A percentile compares a stretch with the other conserved stretches of the same genome.
Evolutionary conservation across 1,284 basidiomycete species (phyloP).

Genomic region (Inonotus obliquus): DNA sequence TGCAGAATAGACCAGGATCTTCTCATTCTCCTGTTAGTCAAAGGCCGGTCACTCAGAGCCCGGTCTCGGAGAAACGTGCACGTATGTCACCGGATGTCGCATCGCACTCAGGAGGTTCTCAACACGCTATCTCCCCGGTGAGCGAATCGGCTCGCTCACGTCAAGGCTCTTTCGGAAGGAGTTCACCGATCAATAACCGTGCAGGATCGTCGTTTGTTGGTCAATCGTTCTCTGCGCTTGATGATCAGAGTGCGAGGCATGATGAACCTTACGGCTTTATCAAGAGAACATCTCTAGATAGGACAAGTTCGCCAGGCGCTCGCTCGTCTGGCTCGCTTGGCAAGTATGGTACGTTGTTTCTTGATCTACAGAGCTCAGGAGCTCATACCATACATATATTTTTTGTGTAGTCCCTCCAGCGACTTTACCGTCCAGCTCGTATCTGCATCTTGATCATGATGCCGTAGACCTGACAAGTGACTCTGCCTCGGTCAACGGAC

Average conservation of each 20-base stretch:
- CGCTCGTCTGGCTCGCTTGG: slow-evolving; percentile 2
- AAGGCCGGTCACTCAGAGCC: background rate
- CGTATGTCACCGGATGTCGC: slow-evolving; percentile 2
- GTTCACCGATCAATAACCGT: slow-evolving; percentile 3
- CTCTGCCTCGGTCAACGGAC: slow-evolving; percentile 7
- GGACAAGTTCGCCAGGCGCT: slow-evolving; percentile 1
- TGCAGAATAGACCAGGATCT: slow-evolving; percentile 5
- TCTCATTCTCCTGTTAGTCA: slow-evolving; percentile 2
- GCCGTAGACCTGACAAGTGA: slow-evolving; percentile 15
- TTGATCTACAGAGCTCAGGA: background rate
- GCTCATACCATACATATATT: background rate
- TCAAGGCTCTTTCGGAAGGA: slow-evolving; percentile 6
- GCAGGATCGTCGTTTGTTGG: background rate
- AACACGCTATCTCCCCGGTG: slow-evolving; percentile 8
- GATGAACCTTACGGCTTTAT: slow-evolving; percentile 10
- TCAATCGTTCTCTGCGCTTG: slow-evolving; percentile 11
- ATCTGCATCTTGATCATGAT: slow-evolving; percentile 5
- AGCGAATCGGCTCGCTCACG: slow-evolving; percentile 15
- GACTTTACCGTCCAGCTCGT: background rate
- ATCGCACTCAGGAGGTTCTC: background rate
- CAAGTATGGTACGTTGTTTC: background rate
- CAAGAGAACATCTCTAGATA: slow-evolving; percentile 6
- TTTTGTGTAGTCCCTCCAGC: slow-evolving; percentile 2
- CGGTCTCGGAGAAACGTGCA: background rate
- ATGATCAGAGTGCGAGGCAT: slow-evolving; percentile 8